Evolutionary conservation across 2,329 filamentous ascomycete genomes (phyloP), one percentile per base, ranked within the genome.

Genomic region (Aurifilum marmelostoma): DNA sequence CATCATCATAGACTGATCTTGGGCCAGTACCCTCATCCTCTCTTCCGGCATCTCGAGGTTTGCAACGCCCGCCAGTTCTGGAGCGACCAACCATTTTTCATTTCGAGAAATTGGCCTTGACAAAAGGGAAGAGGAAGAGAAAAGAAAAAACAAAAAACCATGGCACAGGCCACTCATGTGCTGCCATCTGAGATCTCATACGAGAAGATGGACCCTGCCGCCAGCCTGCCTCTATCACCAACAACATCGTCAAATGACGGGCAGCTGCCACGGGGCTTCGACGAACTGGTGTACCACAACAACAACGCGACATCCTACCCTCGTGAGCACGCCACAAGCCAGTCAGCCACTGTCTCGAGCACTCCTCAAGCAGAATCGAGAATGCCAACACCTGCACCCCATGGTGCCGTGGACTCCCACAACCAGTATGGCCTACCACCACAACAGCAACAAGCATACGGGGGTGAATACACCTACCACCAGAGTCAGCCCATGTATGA

Each of bases 271-370:
- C 77, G 78, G 68, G 79, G 80, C 52, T 79, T 83, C 69, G 78
- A 81, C 62, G 80, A 84, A 29, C 72, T 84, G 37, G 75, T 82
- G 63, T 79, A 82, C 68, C 81, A 84, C 72, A 84, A 84, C 74
- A 84, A 84, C 74, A 74, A 77, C 54, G 74, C 77, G 32, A 71
- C 72, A 43, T 70, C 75, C 32, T 75, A 75, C 56, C 71, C 73
- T 16, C 74, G 72, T 65, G 75, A 77, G 27, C 64, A 74, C n/a
- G 61, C 74, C 56, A 71, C 76, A 59, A 70, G 76, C 69, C 74
- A 78, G 63, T 65, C 74, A 18, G 73, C 50, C 58, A 68, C 63
- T 60, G 21, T 72, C 63, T 77, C 77, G n/a, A 75, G 75, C 68
- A 74, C 74, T 56, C 79, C 80, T n/a, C 79, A 79, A 34, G 75